Conservation (phyloP, 202 grass and related monocot species). For the Elaeis oleifera region DNA sequence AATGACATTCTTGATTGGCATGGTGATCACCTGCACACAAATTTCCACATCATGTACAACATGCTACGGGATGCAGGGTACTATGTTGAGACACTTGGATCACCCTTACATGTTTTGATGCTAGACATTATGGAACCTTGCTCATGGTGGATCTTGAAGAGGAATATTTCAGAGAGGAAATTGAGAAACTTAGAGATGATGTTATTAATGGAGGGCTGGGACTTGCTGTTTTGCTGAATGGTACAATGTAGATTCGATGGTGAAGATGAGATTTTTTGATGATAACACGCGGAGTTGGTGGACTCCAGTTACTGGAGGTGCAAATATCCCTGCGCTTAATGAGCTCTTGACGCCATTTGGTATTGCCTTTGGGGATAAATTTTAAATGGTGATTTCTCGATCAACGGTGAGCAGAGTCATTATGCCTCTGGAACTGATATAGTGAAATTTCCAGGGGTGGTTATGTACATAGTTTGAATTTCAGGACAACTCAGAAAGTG, state of each 20-base stretch:
- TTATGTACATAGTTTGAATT: conserved; percentile 85
- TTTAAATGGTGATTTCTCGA: conserved; percentile 82
- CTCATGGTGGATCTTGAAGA: conserved; percentile 98
- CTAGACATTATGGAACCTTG: conserved; percentile 76
- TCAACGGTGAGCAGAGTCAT: conserved; percentile 89
- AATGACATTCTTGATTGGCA: conserved; percentile 99
- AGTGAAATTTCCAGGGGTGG: conserved; percentile 75
- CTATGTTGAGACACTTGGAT: conserved; percentile 84
- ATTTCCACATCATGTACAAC: conserved; percentile 97
- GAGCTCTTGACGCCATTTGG: conserved; percentile 80
- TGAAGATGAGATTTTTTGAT: conserved; percentile 98
- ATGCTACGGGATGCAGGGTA: conserved; percentile 92
- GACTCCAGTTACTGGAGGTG: conserved; percentile 94
- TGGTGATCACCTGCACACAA: conserved; percentile 93
- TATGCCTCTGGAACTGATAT: conserved; percentile 99
- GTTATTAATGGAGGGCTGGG: conserved; percentile 76
- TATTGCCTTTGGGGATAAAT: conserved; percentile 91
- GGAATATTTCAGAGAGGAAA: conserved; percentile 89
- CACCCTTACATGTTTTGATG: conserved; percentile 93
- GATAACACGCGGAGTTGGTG: conserved; percentile 99
- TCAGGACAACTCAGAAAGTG: conserved; percentile 58
- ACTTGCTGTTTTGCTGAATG: conserved; percentile 84
- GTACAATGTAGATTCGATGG: conserved; percentile 96
- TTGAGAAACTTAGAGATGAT: conserved; percentile 86
- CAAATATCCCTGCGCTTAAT: conserved; percentile 93